Evolutionary conservation across 1,284 basidiomycete species (phyloP), one percentile per base, ranked within the genome.

Genomic region (Trichosporon sp.): DNA sequence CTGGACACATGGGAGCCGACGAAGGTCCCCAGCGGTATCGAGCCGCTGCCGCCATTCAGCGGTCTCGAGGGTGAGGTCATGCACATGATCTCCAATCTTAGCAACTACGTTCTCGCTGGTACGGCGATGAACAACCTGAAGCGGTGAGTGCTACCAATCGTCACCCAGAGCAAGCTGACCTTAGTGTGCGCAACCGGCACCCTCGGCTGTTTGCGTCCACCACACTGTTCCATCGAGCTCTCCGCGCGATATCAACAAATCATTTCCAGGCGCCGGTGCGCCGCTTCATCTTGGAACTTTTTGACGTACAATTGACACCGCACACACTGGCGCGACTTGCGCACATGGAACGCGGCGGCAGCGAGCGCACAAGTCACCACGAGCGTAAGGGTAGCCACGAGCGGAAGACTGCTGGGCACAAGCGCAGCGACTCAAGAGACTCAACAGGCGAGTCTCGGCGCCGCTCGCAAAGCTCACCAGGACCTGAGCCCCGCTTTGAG

Each of bases 51-150:
- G 7, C 86, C 89, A 3, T 85, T 87, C 2, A 83, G 85, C 2
- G 87, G 89, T 62, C 81, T 87, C 46, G 93, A 97, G 73, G 84
- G 88, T n/a, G 91, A 95, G 70, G 89, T 95, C 33, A 85, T 95
- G 72, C 88, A 88, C 4, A 89, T 92, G 9, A 91, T 99, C 58
- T 89, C 95, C 71, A 97, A 98, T 75, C 83, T 99, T 40, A 89
- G 92, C 56, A 99, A 99, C 73, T 92, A 95, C 25, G 94, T 99
- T 60, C 89, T 99, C 62, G 94, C 95, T 3, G 95, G 95, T 69
- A 86, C 90, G 23, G 92, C 94, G 3, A 96, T 94, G 31, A 86
- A 91, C 63, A 89, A 90, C 27, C 82, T 97, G 40, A 88, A 91
- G 33, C 87, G 86, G 91, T 92, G 73, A 66, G 84, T 77, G 21